phyloP scores from a whole-genome alignment of 352 stramenopile species.

The Discostella stelligera region DNA sequence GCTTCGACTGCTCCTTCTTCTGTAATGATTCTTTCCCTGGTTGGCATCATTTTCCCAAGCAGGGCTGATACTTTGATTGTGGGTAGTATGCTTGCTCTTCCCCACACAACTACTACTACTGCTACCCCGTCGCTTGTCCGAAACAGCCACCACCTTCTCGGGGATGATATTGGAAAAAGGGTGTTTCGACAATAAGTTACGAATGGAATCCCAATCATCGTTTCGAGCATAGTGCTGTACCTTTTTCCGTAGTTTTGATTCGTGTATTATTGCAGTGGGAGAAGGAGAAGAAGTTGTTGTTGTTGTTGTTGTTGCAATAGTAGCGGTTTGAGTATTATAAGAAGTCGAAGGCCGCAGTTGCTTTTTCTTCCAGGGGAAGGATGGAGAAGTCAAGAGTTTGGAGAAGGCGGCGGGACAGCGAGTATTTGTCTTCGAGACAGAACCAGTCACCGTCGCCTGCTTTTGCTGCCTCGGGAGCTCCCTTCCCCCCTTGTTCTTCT shows the following conservation, averaged over 20 bases:
- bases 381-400: neutral
- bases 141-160: neutral
- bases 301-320: neutral
- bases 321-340: too few species aligned
- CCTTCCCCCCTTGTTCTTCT: neutral
- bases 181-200: constrained; percentile 30
- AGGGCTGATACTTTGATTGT: neutral
- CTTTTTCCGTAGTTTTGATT: constrained; percentile 27
- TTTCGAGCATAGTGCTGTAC: constrained; percentile 12
- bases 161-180: constrained; percentile 24
- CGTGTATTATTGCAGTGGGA: neutral
- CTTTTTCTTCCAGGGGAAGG: neutral
- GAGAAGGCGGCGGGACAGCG: neutral
- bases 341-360: neutral
- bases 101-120: neutral
- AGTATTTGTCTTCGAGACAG: neutral
- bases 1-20: too few species aligned
- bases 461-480: neutral
- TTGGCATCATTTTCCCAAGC: too few species aligned
- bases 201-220: constrained; percentile 28
- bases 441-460: neutral
- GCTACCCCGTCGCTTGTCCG: neutral
- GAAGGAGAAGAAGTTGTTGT: neutral
- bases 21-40: too few species aligned
- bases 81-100: neutral